phyloP scores from a whole-genome alignment of 1,284 basidiomycete species.

The Schizophyllum commune region DNA sequence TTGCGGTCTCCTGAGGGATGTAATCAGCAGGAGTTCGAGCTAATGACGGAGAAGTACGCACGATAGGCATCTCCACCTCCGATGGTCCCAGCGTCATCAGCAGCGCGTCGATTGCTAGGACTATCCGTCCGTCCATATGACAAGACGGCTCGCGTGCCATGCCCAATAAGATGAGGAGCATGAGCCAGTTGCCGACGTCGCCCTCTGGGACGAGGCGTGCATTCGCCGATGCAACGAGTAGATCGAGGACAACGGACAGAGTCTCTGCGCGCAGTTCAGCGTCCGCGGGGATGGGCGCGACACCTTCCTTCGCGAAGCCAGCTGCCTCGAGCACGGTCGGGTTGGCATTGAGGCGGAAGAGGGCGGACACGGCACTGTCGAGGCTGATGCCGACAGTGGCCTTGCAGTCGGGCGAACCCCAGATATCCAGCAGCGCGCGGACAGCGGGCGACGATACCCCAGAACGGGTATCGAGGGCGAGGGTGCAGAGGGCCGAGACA shows the following conservation, averaged over 20 bases:
- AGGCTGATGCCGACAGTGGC: neutral
- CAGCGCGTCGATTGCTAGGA: conserved; percentile 36
- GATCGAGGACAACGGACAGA: neutral
- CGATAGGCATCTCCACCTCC: conserved; percentile 24
- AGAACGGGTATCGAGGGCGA: neutral
- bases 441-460: neutral
- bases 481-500: neutral
- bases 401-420: neutral
- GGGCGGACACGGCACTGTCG: neutral
- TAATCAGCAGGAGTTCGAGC: neutral
- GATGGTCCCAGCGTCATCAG: conserved; percentile 19
- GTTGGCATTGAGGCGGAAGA: neutral
- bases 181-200: conserved; percentile 43
- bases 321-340: neutral
- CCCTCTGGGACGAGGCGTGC: neutral
- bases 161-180: conserved; percentile 44
- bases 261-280: neutral
- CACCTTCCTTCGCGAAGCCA: neutral
- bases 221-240: neutral
- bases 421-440: neutral
- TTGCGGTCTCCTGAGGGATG: conserved; percentile 32
- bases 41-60: neutral
- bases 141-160: conserved; percentile 42
- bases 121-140: conserved; percentile 38
- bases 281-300: neutral